A percentile compares a stretch with the other conserved stretches of the same genome.
Evolutionary conservation across 2,329 filamentous ascomycete species (phyloP).

Genomic region (Epichloe gansuensis): DNA sequence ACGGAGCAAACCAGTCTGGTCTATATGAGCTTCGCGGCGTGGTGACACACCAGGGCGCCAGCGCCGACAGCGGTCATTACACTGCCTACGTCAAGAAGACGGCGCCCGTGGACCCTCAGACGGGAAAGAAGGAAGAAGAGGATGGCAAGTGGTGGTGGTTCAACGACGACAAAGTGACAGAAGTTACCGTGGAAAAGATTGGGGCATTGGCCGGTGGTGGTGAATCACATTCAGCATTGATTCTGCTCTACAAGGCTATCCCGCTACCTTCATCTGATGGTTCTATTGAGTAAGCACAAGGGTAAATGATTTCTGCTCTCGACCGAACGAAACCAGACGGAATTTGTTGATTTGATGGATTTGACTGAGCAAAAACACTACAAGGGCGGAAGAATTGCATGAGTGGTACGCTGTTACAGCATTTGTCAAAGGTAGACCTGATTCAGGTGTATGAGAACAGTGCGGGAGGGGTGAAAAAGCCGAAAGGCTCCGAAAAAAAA

Average conservation of each 20-base stretch:
- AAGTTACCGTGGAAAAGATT: conserved; percentile 85
- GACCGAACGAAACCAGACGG: neutral
- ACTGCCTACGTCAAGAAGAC: conserved; percentile 96
- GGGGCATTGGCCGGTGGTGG: conserved; percentile 81
- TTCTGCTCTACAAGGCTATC: conserved; percentile 66
- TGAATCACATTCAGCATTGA: conserved; percentile 71
- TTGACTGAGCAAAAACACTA: neutral
- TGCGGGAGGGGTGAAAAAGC: neutral
- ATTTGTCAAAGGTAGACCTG: too few species aligned
- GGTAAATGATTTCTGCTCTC: neutral
- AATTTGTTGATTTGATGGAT: neutral
- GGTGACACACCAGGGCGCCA: conserved; percentile 91
- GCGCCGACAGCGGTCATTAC: conserved; percentile 95
- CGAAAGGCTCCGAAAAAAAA: neutral
- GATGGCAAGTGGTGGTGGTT: conserved; percentile 99
- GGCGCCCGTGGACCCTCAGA: conserved; percentile 55
- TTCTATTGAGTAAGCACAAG: conserved; percentile 12
- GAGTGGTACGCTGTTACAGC: too few species aligned
- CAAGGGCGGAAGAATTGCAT: neutral
- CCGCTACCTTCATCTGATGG: conserved; percentile 49
- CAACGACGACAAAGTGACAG: conserved; percentile 93
- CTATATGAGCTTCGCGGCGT: conserved; percentile 90
- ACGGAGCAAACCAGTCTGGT: conserved; percentile 82
- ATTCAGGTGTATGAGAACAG: too few species aligned
- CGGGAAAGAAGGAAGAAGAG: conserved; percentile 65